A percentile compares a stretch with the other conserved stretches of the same genome.
These are phyloP conservation scores for Phytophthora fragariaefolia DNA, from an alignment of 352 stramenopile genomes.

Conservation along the genomic window DNA sequence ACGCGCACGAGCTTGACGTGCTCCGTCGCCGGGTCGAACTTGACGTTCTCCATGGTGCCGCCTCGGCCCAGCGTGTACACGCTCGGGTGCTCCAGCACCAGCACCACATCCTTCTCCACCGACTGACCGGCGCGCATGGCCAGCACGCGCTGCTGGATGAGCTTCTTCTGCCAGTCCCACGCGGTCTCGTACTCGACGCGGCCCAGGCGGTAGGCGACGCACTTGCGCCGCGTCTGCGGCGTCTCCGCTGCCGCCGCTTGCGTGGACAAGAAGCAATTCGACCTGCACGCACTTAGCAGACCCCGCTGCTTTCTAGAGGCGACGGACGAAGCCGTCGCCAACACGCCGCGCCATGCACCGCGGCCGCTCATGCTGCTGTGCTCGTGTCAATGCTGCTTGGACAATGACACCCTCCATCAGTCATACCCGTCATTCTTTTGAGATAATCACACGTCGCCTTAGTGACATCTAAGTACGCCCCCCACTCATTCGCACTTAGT, in stretches of 20 bases:
- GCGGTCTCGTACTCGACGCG: slow-evolving; percentile 84
- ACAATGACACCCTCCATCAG: neutral
- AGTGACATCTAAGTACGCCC: neutral
- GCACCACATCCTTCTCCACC: slow-evolving; percentile 62
- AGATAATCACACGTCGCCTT: neutral
- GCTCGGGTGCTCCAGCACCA: slow-evolving; percentile 86
- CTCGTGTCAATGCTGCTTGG: slow-evolving; percentile 10
- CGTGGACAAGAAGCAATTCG: slow-evolving; percentile 14
- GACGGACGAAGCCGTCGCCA: slow-evolving; percentile 7
- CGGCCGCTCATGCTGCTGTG: slow-evolving; percentile 16
- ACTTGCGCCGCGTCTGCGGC: slow-evolving; percentile 48
- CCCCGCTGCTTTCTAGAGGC: slow-evolving; percentile 8
- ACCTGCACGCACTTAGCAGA: neutral
- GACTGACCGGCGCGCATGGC: slow-evolving; percentile 49
- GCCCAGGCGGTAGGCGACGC: slow-evolving; percentile 72
- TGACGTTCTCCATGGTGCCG: slow-evolving; percentile 92
- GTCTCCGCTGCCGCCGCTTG: slow-evolving; percentile 1
- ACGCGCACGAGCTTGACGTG: slow-evolving; percentile 93
- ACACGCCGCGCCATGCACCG: slow-evolving; percentile 14
- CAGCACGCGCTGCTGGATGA: slow-evolving; percentile 81
- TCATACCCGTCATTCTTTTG: neutral
- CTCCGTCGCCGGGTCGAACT: slow-evolving; percentile 74
- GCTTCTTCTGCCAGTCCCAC: slow-evolving; percentile 89
- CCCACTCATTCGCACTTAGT: too few relatives aligned
- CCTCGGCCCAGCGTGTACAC: slow-evolving; percentile 97